Evolutionary conservation across 768 basidiomycete species (phyloP), one percentile per base, ranked within the genome.

Genomic region (Chiua virens): DNA sequence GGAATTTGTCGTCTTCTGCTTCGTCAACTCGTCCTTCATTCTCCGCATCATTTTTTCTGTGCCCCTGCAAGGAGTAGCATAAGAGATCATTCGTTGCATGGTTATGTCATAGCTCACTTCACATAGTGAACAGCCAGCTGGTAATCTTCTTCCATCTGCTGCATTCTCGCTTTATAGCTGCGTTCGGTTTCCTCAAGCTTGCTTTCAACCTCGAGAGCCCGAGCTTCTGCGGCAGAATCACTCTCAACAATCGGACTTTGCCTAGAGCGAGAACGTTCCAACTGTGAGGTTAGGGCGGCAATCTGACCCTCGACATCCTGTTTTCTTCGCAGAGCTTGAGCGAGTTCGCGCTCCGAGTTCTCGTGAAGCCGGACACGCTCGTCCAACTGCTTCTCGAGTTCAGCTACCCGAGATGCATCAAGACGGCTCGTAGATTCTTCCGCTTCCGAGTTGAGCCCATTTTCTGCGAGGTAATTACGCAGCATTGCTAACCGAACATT

Each of bases 21-120:
- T 95, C 57, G 81, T 88, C 50, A 98, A 73, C 64, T 98, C 97
- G 50, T 95, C 96, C 70, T 93, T 91, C 87, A 98, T 92, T 59
- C 88, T 84, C 58, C 93, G 85, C 77, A 98, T 89, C 85, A 98
- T 93, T 73, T 95, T 97, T 71, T 98, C 97, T 2, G 95, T 98
- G 40, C 92, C 92, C 79, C 91, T 93, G 64, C 28, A 52, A 54
- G 30, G 57, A 56, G 43, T 45, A 49, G 50, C 45, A 54, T 62
- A 53, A 55, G 49, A 48, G 47, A 53, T 47, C 41, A 34, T 38
- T 45, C 59, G 32, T 46, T 50, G 43, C 35, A 50, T 25, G 44
- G 44, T 47, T 53, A 56, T 73, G 56, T 55, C 49, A 34, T 48
- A 52, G 71, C 86, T 74, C 68, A 92, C 91, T 98, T 98, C 60